These are phyloP conservation scores for Prototheca cutis DNA, from an alignment of 163 green algal genomes.

Conservation along the genomic window DNA sequence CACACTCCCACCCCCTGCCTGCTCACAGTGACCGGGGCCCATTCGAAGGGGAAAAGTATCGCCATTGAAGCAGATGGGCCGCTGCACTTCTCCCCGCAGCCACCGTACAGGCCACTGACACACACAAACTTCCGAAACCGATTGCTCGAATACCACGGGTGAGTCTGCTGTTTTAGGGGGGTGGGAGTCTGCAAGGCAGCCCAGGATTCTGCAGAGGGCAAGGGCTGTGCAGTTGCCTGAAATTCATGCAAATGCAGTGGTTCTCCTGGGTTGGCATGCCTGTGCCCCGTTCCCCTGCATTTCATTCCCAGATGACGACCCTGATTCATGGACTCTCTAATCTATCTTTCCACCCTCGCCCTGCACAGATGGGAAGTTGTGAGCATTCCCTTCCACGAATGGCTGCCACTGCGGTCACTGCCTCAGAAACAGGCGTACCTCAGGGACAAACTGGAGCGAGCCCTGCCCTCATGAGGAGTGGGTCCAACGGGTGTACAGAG, in stretches of 20 bases:
- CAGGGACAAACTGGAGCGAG: background rate
- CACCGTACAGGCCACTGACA: constrained; percentile 12
- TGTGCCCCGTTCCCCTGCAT: no score
- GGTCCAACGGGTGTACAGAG: no score
- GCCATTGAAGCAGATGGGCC: constrained; percentile 21
- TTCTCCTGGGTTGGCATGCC: no score
- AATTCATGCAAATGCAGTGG: no score
- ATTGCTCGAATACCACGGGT: constrained; percentile 13
- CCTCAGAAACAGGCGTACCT: constrained; percentile 6
- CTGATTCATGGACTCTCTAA: no score
- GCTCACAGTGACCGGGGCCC: constrained; percentile 5
- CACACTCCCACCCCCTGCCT: no score
- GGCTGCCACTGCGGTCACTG: constrained; percentile 1
- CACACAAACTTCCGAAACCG: constrained; percentile 13
- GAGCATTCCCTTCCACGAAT: constrained; percentile 10
- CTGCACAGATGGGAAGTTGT: constrained; percentile 1
- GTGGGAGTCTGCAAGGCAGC: no score
- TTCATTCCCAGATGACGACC: no score
- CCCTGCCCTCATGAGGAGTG: background rate
- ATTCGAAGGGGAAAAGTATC: background rate
- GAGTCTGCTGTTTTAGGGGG: no score
- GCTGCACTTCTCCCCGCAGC: constrained; percentile 11
- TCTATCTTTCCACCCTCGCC: no score
- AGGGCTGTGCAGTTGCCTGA: no score
- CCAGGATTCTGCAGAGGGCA: no score